Evolutionary conservation across 2,329 filamentous ascomycete genomes (phyloP).

Genomic region (Eutypa lata): DNA sequence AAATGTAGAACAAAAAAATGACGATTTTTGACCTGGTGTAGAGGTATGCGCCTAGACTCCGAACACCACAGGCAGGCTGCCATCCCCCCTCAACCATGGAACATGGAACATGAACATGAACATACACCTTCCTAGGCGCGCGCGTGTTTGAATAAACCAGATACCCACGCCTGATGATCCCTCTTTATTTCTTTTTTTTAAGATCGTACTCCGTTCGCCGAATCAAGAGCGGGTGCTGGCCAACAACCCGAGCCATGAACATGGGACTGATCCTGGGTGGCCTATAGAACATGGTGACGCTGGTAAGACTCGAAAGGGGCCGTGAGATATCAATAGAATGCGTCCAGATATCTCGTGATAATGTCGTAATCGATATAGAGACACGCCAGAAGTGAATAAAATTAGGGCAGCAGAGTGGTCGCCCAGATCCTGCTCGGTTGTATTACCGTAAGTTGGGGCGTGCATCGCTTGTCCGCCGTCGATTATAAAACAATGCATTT

Average conservation of each 20-base stretch:
- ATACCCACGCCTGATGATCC: constrained; percentile 30
- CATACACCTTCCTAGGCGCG: constrained; percentile 9
- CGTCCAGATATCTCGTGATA: background rate
- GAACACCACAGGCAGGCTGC: background rate
- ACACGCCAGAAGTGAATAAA: background rate
- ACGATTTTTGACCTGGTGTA: background rate
- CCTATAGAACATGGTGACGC: constrained; percentile 15
- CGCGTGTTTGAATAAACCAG: constrained; percentile 16
- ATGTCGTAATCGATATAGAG: background rate
- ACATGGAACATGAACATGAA: background rate
- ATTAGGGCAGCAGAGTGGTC: background rate
- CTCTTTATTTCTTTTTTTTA: constrained; percentile 28
- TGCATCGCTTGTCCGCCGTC: constrained; percentile 3
- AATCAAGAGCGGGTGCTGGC: constrained; percentile 26
- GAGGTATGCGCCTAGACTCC: background rate
- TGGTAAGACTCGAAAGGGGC: background rate
- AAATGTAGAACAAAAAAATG: background rate
- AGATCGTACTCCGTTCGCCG: constrained; percentile 41
- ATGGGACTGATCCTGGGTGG: constrained; percentile 20
- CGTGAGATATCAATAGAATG: background rate
- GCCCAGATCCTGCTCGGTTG: background rate
- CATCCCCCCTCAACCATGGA: background rate
- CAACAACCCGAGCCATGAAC: background rate
- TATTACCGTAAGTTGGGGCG: background rate
- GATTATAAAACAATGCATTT: constrained; percentile 42